phyloP scores from a whole-genome alignment of 495 filamentous ascomycete genomes.

The Lichina pygmaea region DNA sequence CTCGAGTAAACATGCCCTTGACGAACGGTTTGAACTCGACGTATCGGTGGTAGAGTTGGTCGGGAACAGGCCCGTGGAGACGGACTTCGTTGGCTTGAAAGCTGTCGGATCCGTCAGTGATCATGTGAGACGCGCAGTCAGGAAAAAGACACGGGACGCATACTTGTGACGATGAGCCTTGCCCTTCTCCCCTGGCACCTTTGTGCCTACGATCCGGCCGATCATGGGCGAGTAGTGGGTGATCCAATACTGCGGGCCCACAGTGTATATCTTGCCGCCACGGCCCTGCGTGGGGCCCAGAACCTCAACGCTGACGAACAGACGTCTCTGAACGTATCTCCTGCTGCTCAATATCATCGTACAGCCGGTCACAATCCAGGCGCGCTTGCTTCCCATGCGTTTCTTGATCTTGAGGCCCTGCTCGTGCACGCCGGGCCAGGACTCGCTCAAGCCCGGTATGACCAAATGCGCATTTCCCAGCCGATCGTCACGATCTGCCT shows the following conservation, averaged over 20 bases:
- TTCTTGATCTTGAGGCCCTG: conserved; percentile 50
- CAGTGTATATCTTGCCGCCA: conserved; percentile 53
- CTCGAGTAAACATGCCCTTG: conserved; percentile 58
- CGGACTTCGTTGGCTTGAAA: conserved; percentile 92
- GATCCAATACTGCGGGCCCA: conserved; percentile 49
- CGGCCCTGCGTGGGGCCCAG: conserved; percentile 49
- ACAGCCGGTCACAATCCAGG: conserved; percentile 42
- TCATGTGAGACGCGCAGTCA: neutral
- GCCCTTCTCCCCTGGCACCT: conserved; percentile 21
- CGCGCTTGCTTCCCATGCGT: conserved; percentile 59
- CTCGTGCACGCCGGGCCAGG: conserved; percentile 40
- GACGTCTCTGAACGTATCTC: conserved; percentile 4
- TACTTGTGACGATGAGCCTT: conserved; percentile 4
- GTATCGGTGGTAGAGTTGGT: conserved; percentile 59
- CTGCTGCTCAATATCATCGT: conserved; percentile 21
- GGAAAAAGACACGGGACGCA: conserved; percentile 1
- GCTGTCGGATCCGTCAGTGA: conserved; percentile 13
- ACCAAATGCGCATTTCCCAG: conserved; percentile 57
- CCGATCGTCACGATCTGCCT: conserved; percentile 61
- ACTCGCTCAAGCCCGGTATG: conserved; percentile 25
- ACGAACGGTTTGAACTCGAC: conserved; percentile 85
- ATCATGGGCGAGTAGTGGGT: conserved; percentile 78
- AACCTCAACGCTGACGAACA: conserved; percentile 44
- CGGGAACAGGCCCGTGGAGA: conserved; percentile 54
- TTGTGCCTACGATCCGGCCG: conserved; percentile 52